Evolutionary conservation across 2,329 filamentous ascomycete species (phyloP), one percentile per base, ranked within the genome.

Genomic region (Triangularia setosa): DNA sequence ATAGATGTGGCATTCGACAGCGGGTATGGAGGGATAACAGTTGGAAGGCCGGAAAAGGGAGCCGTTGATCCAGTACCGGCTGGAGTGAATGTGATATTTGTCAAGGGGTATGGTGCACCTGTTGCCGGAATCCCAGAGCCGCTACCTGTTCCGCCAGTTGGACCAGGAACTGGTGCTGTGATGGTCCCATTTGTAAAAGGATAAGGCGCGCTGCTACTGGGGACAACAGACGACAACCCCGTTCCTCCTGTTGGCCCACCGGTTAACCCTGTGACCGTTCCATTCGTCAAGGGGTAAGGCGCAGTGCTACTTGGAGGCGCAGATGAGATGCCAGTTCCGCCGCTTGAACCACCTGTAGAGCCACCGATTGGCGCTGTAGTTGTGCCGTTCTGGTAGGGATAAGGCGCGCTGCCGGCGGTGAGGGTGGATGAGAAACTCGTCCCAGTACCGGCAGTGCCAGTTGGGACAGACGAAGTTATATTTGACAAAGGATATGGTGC

Each of bases 51-150:
- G 9, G 40, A 48, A 21, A 56, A 25, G 12, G 56, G 16, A n/a
- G 9, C 54, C 44, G 60, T 60, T 7, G 59, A 28, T 2, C 48
- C 64, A 8, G 44, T 57, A 11, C 62, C 65, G 18, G 68, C 58
- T 24, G 21, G 53, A 3, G 12, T 3, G 12, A 21, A 44, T 16
- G 60, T 67, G 7, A 58, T 33, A 44, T 67, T 68, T 6, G 67
- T 44, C 12, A 67, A 16, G 2, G 67, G 65, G 23, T 58, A 69
- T 12, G 65, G 64, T 1, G 57, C 28, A 30, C 52, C 66, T 27
- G 24, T 65, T 30, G 35, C 48, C n/a, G 53, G 52, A 30, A 58
- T 14, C n/a, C 25, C n/a, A 27, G 24, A 25, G 7, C 23, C 60
- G 16, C n/a, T 57, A 18, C 53, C 60, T 16, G 60, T 14, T 23